Conservation (phyloP, 768 basidiomycete species). For the Rhodosporidiobolus sp. region DNA sequence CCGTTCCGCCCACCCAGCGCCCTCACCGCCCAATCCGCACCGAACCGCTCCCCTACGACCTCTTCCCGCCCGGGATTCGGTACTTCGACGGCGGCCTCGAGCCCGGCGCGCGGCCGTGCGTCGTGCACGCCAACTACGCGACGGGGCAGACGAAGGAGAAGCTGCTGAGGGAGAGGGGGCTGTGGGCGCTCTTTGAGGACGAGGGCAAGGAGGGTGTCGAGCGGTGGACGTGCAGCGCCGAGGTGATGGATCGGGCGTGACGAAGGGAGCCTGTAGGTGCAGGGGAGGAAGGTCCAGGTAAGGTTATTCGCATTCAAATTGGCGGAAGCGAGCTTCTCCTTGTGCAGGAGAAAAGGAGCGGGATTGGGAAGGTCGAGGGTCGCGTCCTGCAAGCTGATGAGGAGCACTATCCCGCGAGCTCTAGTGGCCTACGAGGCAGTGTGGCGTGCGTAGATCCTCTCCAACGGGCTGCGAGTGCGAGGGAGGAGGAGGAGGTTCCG, state of each 20-base stretch:
- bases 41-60: constrained; percentile 32
- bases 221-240: constrained; percentile 27
- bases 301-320: neutral
- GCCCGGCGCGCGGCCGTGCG: constrained; percentile 31
- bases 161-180: constrained; percentile 26
- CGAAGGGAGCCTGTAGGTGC: no score
- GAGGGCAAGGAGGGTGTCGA: constrained; percentile 6
- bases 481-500: no score
- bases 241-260: constrained; percentile 24
- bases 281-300: neutral
- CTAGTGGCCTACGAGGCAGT: no score
- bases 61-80: constrained; percentile 39
- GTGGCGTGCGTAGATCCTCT: no score
- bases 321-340: neutral
- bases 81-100: constrained; percentile 37
- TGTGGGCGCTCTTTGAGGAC: constrained; percentile 34
- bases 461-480: no score
- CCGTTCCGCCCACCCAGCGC: neutral
- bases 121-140: constrained; percentile 42
- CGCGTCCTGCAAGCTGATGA: no score
- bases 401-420: no score
- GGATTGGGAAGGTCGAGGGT: neutral
- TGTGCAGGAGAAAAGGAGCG: neutral
- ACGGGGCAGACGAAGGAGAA: constrained; percentile 31
- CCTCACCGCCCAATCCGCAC: constrained; percentile 15